A percentile compares a stretch with the other conserved stretches of the same genome.
These are phyloP conservation scores for Candida succiphila DNA, from an alignment of 805 yeast genomes.

Conservation along the genomic window DNA sequence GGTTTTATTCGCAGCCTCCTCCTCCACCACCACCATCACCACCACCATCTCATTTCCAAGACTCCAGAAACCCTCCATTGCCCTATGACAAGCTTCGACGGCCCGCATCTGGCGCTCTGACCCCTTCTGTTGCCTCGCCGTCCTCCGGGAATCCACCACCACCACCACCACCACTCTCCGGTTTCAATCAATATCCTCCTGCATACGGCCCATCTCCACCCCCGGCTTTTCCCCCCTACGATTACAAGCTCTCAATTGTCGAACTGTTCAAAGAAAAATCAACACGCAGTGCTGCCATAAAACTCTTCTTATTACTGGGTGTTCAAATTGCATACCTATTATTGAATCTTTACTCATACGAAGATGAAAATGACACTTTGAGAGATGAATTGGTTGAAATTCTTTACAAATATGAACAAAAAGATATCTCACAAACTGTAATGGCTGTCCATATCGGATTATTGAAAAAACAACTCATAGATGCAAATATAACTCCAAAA, in stretches of 20 bases:
- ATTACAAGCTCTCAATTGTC: neutral
- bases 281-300: neutral
- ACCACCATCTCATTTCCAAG: conserved; percentile 6
- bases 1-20: too few relatives aligned
- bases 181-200: neutral
- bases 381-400: too few relatives aligned
- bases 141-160: neutral
- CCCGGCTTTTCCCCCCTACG: too few relatives aligned
- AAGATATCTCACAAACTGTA: conserved; percentile 11
- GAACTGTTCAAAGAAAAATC: neutral
- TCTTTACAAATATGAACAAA: conserved; percentile 8
- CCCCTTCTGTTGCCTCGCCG: too few relatives aligned
- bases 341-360: too few relatives aligned
- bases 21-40: neutral
- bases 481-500: conserved; percentile 8
- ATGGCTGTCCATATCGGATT: conserved; percentile 15
- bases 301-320: too few relatives aligned
- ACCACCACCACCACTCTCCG: neutral
- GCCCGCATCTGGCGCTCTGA: too few relatives aligned
- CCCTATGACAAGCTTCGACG: conserved; percentile 1
- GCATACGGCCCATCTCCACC: neutral
- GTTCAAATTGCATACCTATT: too few relatives aligned
- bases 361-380: too few relatives aligned
- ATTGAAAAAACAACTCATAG: conserved; percentile 9
- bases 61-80: conserved; percentile 1